These are phyloP conservation scores for Globisporangium orthogonon DNA, from an alignment of 352 stramenopile species.

Conservation along the genomic window DNA sequence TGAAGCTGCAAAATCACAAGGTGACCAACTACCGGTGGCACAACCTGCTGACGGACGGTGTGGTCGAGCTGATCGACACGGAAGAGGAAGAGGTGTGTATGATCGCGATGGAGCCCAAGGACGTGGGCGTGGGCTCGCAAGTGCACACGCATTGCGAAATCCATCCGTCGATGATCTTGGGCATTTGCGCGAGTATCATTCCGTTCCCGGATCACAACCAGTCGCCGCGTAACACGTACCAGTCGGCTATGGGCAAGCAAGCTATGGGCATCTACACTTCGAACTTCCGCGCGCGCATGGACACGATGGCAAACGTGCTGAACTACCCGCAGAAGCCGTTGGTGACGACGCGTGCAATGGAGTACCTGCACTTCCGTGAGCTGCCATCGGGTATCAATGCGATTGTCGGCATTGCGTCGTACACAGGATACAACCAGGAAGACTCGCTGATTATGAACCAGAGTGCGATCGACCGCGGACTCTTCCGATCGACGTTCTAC, in stretches of 20 bases:
- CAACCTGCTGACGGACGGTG: slow-evolving; percentile 89
- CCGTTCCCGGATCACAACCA: slow-evolving; percentile 99
- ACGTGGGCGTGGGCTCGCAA: slow-evolving; percentile 82
- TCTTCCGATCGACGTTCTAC: slow-evolving; percentile 99
- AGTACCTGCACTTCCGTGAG: slow-evolving; percentile 97
- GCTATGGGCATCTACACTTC: slow-evolving; percentile 99
- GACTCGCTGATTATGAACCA: slow-evolving; percentile 99
- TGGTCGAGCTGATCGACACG: slow-evolving; percentile 98
- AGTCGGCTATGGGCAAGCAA: slow-evolving; percentile 99
- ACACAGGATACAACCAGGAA: slow-evolving; percentile 98
- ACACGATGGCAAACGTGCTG: slow-evolving; percentile 99
- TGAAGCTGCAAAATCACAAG: slow-evolving; percentile 91
- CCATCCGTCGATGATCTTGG: slow-evolving; percentile 99
- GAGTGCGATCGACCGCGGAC: slow-evolving; percentile 97
- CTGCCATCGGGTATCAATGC: slow-evolving; percentile 98
- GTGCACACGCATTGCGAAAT: slow-evolving; percentile 99
- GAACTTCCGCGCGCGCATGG: slow-evolving; percentile 99
- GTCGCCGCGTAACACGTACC: slow-evolving; percentile 99
- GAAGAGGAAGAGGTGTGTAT: slow-evolving; percentile 99
- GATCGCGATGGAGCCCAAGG: slow-evolving; percentile 99
- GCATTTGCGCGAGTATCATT: slow-evolving; percentile 99
- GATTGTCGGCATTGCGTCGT: slow-evolving; percentile 86
- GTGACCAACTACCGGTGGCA: slow-evolving; percentile 86
- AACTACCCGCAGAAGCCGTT: slow-evolving; percentile 99
- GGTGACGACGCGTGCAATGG: slow-evolving; percentile 98